Base-by-base conservation (phyloP, 352 stramenopile species). In the Peronospora belbahrii region DNA sequence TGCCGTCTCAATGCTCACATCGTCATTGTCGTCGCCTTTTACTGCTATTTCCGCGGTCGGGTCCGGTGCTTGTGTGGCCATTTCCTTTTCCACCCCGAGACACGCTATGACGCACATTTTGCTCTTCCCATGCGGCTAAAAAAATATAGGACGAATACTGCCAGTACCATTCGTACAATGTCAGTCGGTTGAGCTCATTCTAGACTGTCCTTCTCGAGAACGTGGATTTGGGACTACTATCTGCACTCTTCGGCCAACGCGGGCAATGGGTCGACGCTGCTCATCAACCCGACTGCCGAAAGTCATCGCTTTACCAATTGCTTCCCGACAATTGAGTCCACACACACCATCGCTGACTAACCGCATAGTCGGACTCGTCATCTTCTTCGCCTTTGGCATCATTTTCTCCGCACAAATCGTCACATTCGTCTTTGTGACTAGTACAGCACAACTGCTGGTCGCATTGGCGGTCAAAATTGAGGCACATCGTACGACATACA, bases 11-110 rank as follows among this genome's bases (percentile, higher is more conserved):
- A 0, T 37, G 17, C 15, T 6, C 9, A 24, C 28, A 39, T 22
- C 13, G 15, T 48, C 22, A 64, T 18, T 65, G 45, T 33, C 56
- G 51, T 41, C 60, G 50, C 2, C 60, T 50, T 41, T 62, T 65
- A 36, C 49, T 67, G 30, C 22, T 20, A 51, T 50, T 56, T 7
- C 48, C 33, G 28, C 43, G 42, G 17, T 42, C 43, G 24, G 45
- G 48, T 33, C 18, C 53, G 14, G 30, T 7, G 22, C n/a, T 49
- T 14, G 31, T 10, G 24, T 45, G 40, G 23, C 36, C 32, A 40
- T 25, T 48, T 38, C 47, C 47, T 38, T 43, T 30, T 19, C 44
- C 34, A 32, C 36, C 15, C 6, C 44, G 53, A 44, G 39, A 14
- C 18, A 36, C 25, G 13, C 11, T 42, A 14, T 34, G 50, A 33